phyloP scores from a whole-genome alignment of 768 basidiomycete species.

The Phylloporus sp. region DNA sequence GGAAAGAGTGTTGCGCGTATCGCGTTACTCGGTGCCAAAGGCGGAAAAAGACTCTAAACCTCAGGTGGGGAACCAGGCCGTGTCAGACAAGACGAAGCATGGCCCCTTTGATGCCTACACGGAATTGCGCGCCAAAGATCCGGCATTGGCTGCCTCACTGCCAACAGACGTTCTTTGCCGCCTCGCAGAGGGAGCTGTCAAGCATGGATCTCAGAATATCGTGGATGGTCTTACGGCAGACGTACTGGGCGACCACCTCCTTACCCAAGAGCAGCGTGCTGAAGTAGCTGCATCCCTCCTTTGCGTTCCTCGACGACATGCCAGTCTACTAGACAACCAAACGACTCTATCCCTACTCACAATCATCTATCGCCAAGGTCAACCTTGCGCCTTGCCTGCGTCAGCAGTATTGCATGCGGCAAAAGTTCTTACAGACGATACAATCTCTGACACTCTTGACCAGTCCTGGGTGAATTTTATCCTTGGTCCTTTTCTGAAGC shows the following conservation, averaged over 20 bases:
- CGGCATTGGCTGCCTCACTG: conserved; percentile 16
- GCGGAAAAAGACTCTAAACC: conserved; percentile 6
- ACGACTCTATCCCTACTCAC: conserved; percentile 21
- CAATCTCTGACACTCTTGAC: conserved; percentile 14
- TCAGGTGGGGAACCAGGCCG: conserved; percentile 6
- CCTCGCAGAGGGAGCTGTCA: conserved; percentile 29
- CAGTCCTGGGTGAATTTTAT: conserved; percentile 23
- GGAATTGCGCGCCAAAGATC: conserved; percentile 25
- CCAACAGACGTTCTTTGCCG: conserved; percentile 26
- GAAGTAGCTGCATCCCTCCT: conserved; percentile 26
- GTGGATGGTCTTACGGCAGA: conserved; percentile 39
- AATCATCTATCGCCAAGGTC: conserved; percentile 15
- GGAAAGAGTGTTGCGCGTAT: conserved; percentile 26
- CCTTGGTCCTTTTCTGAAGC: conserved; percentile 29
- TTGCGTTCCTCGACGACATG: conserved; percentile 16
- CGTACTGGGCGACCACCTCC: conserved; percentile 31
- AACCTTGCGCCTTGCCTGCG: conserved; percentile 7
- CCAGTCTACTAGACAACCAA: conserved; percentile 19
- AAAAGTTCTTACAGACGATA: conserved; percentile 20
- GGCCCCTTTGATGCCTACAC: conserved; percentile 27
- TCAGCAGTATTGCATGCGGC: conserved; percentile 17
- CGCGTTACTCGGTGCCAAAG: conserved; percentile 25
- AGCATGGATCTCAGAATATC: conserved; percentile 28
- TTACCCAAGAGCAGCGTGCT: conserved; percentile 16
- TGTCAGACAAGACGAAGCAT: conserved; percentile 15